phyloP scores from a whole-genome alignment of 2,329 filamentous ascomycete genomes.

The Diplodia scrobiculata region DNA sequence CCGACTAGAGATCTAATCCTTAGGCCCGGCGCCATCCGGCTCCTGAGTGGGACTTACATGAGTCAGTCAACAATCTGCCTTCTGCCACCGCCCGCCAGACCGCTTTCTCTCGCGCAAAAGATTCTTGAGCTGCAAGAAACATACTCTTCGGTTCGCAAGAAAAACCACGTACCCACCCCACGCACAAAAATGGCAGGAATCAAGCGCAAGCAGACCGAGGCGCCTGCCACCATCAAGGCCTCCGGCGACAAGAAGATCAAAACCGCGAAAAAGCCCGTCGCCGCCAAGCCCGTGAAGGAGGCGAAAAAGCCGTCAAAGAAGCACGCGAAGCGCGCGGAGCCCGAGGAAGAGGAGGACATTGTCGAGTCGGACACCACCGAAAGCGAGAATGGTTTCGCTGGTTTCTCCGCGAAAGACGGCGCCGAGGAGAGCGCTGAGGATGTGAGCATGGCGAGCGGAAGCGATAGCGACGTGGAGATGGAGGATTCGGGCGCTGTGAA shows the following conservation, averaged over 20 bases:
- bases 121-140: slow-evolving; percentile 4
- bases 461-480: slow-evolving; percentile 24
- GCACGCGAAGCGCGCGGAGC: slow-evolving; percentile 37
- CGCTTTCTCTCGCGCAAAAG: slow-evolving; percentile 20
- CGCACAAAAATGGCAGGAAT: slow-evolving; percentile 40
- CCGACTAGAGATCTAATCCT: background rate
- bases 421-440: slow-evolving; percentile 33
- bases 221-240: slow-evolving; percentile 30
- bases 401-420: slow-evolving; percentile 40
- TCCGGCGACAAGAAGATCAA: slow-evolving; percentile 44
- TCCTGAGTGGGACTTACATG: slow-evolving; percentile 6
- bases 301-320: slow-evolving; percentile 41
- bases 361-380: slow-evolving; percentile 45
- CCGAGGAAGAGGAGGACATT: slow-evolving; percentile 39
- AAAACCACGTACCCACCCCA: background rate
- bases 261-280: slow-evolving; percentile 40
- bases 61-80: slow-evolving; percentile 7
- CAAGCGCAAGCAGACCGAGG: slow-evolving; percentile 45
- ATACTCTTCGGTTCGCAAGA: slow-evolving; percentile 7
- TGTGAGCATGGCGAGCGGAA: slow-evolving; percentile 24
- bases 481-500: slow-evolving; percentile 29
- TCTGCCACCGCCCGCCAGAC: slow-evolving; percentile 17
- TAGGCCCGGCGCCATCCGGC: background rate
- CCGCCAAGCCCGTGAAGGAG: slow-evolving; percentile 28
- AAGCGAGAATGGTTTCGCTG: slow-evolving; percentile 42